Percentiles rank a stretch among this genome's conserved stretches.
These are phyloP conservation scores for Allantophomopsis cytisporea DNA, from an alignment of 2,329 filamentous ascomycete species.

Conservation along the genomic window DNA sequence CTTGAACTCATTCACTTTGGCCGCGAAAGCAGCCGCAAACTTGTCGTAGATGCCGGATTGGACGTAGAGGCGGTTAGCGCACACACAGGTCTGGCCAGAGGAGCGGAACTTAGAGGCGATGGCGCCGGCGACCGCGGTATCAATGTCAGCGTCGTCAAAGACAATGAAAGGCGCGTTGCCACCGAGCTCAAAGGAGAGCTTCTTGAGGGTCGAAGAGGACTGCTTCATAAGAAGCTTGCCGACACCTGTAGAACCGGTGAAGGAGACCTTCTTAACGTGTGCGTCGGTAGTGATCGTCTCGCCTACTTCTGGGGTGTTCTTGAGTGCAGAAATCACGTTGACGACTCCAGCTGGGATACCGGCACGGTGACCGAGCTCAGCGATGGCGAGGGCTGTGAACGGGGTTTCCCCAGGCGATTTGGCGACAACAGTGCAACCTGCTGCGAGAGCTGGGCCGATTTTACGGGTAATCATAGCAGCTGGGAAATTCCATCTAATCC, in stretches of 20 bases:
- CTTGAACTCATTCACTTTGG: constrained; percentile 60
- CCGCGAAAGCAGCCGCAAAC: constrained; percentile 55
- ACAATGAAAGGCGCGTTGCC: constrained; percentile 96
- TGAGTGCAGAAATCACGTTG: constrained; percentile 69
- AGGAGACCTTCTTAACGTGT: constrained; percentile 78
- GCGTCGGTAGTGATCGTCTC: constrained; percentile 63
- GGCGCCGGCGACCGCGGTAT: constrained; percentile 70
- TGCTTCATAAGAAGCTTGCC: constrained; percentile 80
- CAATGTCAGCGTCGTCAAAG: constrained; percentile 88
- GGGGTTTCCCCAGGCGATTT: constrained; percentile 91
- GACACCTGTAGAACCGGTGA: constrained; percentile 67
- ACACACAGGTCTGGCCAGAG: constrained; percentile 92
- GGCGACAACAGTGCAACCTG: constrained; percentile 87
- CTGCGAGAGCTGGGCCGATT: constrained; percentile 64
- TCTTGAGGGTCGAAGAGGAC: constrained; percentile 69
- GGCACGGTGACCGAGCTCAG: constrained; percentile 73
- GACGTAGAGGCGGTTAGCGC: constrained; percentile 72
- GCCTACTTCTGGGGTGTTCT: constrained; percentile 73
- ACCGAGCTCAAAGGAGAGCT: constrained; percentile 75
- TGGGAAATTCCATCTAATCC: constrained; percentile 65
- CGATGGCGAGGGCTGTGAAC: constrained; percentile 76
- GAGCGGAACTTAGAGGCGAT: constrained; percentile 85
- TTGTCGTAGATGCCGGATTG: constrained; percentile 66
- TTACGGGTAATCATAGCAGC: constrained; percentile 64
- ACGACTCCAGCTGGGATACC: constrained; percentile 85